phyloP scores from a whole-genome alignment of 257 asterid species.

The Solanum pinnatisectum region DNA sequence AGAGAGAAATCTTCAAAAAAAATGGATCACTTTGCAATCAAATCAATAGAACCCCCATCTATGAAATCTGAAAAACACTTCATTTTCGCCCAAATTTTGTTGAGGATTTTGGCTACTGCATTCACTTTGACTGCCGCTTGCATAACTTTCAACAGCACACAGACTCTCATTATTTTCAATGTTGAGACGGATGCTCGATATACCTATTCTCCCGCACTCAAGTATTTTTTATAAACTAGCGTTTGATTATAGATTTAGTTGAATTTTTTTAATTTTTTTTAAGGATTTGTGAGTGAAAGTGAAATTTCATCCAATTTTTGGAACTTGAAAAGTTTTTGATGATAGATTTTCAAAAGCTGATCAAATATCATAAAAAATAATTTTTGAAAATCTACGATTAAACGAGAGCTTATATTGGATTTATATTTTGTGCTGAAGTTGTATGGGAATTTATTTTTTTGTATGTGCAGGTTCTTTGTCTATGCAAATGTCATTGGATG shows the following conservation, averaged over 20 bases:
- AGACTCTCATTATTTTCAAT: constrained; percentile 30
- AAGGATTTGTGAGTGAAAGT: background rate
- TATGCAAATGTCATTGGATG: constrained; percentile 39
- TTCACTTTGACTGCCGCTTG: constrained; percentile 45
- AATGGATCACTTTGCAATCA: background rate
- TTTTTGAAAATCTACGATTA: background rate
- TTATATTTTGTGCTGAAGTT: background rate
- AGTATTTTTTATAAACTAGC: constrained; percentile 7
- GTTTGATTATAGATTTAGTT: background rate
- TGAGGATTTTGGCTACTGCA: constrained; percentile 28
- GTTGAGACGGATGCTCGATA: constrained; percentile 39
- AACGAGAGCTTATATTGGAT: background rate
- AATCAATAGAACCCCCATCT: constrained; percentile 2
- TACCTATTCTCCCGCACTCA: constrained; percentile 48
- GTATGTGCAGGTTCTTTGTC: constrained; percentile 45
- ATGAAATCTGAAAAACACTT: constrained; percentile 16
- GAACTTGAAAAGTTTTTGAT: background rate
- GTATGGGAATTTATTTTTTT: background rate
- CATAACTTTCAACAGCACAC: constrained; percentile 36
- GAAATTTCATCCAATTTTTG: background rate
- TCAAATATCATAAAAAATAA: background rate
- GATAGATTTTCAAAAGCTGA: background rate
- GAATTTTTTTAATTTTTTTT: background rate
- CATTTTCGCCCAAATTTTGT: constrained; percentile 19
- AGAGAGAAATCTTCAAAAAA: background rate